Evolutionary conservation across 306 rosid genomes (phyloP).

Genomic region (Carpinus fangiana): DNA sequence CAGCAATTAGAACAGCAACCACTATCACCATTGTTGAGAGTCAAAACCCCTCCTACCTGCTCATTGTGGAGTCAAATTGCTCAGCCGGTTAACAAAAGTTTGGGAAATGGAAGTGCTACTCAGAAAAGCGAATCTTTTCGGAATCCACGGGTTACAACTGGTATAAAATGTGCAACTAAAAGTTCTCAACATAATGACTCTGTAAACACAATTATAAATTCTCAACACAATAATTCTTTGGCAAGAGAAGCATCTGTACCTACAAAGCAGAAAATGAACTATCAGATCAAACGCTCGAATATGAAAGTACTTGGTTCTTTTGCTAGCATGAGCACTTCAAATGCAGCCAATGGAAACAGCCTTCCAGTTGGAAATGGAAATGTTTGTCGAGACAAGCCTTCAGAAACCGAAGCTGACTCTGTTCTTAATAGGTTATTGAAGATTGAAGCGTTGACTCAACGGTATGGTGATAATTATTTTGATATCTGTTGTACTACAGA

Average conservation of each 20-base stretch:
- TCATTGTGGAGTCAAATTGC: not conserved
- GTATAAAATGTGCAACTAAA: constrained; percentile 6
- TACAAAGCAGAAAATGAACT: constrained; percentile 14
- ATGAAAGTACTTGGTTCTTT: constrained; percentile 15
- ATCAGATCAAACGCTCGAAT: constrained; percentile 18
- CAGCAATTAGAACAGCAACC: constrained; percentile 9
- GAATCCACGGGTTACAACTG: constrained; percentile 12
- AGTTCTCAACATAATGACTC: constrained; percentile 15
- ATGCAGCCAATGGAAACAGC: constrained; percentile 14
- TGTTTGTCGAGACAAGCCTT: constrained; percentile 11
- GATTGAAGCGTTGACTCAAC: constrained; percentile 24
- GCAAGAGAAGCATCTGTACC: constrained; percentile 9
- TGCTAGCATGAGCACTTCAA: not conserved
- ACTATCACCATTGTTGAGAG: not conserved
- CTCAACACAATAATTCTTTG: constrained; percentile 18
- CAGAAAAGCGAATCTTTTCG: constrained; percentile 11
- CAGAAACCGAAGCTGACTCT: constrained; percentile 4
- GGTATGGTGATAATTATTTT: constrained; percentile 24
- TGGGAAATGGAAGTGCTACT: constrained; percentile 20
- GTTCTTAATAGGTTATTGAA: constrained; percentile 20
- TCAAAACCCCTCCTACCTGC: constrained; percentile 1
- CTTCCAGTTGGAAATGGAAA: constrained; percentile 7
- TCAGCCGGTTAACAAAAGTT: constrained; percentile 15
- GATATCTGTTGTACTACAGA: not conserved
- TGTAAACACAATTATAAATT: not conserved